phyloP scores from a whole-genome alignment of 495 filamentous ascomycete genomes.

The Clavariopsis aquatica region DNA sequence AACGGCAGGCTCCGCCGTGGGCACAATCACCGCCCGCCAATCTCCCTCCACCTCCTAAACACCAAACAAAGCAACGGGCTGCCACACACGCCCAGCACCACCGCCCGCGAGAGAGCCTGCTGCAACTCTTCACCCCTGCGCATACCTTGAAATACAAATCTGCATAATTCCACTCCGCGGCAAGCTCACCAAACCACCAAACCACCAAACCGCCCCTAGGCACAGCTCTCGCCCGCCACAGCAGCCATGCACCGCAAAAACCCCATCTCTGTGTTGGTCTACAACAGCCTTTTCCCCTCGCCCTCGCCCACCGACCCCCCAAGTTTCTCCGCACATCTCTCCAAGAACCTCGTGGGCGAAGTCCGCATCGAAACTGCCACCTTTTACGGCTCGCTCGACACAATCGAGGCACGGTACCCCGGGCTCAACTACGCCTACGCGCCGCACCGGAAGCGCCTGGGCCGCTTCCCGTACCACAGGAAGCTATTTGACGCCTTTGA shows the following conservation, averaged over 20 bases:
- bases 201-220: background rate
- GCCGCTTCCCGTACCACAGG: conserved; percentile 78
- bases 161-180: background rate
- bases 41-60: background rate
- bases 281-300: conserved; percentile 59
- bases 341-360: conserved; percentile 77
- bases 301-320: conserved; percentile 57
- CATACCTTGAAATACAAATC: conserved; percentile 3
- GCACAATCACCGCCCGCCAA: background rate
- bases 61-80: too few species aligned
- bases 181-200: too few species aligned
- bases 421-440: conserved; percentile 82
- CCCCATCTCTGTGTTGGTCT: conserved; percentile 57
- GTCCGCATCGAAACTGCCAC: conserved; percentile 80
- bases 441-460: conserved; percentile 79
- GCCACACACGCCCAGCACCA: too few species aligned
- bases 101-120: background rate
- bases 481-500: conserved; percentile 83
- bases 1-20: background rate
- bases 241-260: conserved; percentile 61
- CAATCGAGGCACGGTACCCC: conserved; percentile 84
- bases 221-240: background rate
- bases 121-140: background rate
- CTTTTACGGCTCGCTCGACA: conserved; percentile 85
- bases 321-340: conserved; percentile 61